These are phyloP conservation scores for Aspergillus heteromorphus DNA, from an alignment of 495 filamentous ascomycete species.

Conservation along the genomic window DNA sequence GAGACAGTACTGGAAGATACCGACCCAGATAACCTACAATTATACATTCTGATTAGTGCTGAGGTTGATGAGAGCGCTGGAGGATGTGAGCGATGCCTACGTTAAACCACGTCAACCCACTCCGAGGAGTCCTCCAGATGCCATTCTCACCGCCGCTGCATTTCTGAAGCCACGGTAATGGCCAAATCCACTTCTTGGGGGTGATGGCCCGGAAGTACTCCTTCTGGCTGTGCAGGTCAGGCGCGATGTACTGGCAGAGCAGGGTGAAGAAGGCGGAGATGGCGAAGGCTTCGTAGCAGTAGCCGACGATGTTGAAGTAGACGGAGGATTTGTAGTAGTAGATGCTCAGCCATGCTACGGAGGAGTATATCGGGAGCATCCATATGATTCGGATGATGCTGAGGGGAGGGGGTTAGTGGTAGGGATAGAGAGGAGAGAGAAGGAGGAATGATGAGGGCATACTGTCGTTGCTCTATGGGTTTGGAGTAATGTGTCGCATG, in stretches of 20 bases:
- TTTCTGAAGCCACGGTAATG: constrained; percentile 57
- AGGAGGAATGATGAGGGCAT: constrained; percentile 45
- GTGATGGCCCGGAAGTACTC: constrained; percentile 72
- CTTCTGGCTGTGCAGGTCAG: constrained; percentile 78
- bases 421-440: no score
- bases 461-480: constrained; percentile 79
- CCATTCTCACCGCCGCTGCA: constrained; percentile 65
- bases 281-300: constrained; percentile 91
- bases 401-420: no score
- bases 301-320: constrained; percentile 74
- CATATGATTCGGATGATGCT: constrained; percentile 88
- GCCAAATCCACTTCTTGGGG: constrained; percentile 71
- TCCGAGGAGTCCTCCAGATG: constrained; percentile 67
- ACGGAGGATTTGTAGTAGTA: constrained; percentile 73
- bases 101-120: constrained; percentile 92
- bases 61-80: no score
- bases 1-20: neutral
- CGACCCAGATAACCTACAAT: constrained; percentile 7
- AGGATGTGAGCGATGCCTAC: no score
- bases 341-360: constrained; percentile 72
- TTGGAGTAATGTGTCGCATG: constrained; percentile 82
- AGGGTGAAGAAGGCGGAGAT: constrained; percentile 90
- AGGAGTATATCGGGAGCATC: constrained; percentile 83
- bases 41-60: no score
- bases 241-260: constrained; percentile 76